Evolutionary conservation across 2,329 filamentous ascomycete species (phyloP).

Genomic region (Arthroderma sp.): DNA sequence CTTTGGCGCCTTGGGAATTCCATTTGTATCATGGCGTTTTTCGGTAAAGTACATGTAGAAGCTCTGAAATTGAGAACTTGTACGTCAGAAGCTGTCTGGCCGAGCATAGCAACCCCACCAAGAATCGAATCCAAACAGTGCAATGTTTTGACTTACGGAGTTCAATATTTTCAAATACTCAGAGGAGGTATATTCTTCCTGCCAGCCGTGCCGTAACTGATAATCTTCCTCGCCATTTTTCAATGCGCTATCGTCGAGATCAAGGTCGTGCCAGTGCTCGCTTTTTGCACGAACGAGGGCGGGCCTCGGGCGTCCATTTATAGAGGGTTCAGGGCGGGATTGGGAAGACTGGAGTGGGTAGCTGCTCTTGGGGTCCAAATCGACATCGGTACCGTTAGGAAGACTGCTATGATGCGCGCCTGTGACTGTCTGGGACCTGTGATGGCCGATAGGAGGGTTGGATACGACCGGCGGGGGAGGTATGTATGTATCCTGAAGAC

Average conservation of each 20-base stretch:
- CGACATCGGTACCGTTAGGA: not conserved
- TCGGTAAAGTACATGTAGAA: slow-evolving; percentile 99
- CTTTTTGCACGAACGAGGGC: slow-evolving; percentile 38
- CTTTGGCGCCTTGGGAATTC: slow-evolving; percentile 55
- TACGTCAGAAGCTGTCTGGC: not conserved
- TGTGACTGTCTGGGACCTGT: slow-evolving; percentile 5
- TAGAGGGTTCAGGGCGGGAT: not conserved
- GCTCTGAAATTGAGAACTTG: slow-evolving; percentile 42
- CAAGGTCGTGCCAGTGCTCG: slow-evolving; percentile 36
- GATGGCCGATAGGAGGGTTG: not conserved
- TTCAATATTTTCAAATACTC: slow-evolving; percentile 77
- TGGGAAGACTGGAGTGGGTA: not conserved
- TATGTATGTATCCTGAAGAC: slow-evolving; percentile 1
- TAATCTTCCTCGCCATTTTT: slow-evolving; percentile 39
- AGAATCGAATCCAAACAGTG: too few relatives aligned
- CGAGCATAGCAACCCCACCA: too few relatives aligned
- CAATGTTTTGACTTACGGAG: slow-evolving; percentile 45
- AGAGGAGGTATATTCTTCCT: slow-evolving; percentile 80
- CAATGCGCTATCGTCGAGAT: slow-evolving; percentile 18
- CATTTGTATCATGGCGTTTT: slow-evolving; percentile 90
- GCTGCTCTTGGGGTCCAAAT: not conserved
- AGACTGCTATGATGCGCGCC: not conserved
- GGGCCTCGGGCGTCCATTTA: slow-evolving; percentile 22
- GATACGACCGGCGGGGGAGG: not conserved
- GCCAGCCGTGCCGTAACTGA: slow-evolving; percentile 70